Evolutionary conservation across 1,139 yeast genomes (phyloP).

Genomic region (Zygosaccharomyces sapae): DNA sequence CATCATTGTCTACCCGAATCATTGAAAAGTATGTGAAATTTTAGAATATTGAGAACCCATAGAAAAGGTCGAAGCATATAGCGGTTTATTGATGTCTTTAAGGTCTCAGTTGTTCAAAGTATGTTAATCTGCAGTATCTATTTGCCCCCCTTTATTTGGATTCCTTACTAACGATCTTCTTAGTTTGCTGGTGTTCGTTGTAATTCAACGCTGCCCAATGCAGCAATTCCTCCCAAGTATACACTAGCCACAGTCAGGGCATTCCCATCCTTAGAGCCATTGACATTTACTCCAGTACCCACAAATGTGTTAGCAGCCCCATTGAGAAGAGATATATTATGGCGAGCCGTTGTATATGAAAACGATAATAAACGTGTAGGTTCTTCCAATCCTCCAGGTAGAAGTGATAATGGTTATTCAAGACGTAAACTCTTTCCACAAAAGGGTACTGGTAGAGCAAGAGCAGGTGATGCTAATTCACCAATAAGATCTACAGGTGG

Average conservation of each 20-base stretch:
- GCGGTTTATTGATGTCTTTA: slow-evolving; percentile 9
- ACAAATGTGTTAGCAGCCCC: slow-evolving; percentile 64
- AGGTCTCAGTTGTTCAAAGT: slow-evolving; percentile 11
- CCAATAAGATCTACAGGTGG: slow-evolving; percentile 91
- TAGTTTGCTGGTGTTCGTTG: slow-evolving; percentile 3
- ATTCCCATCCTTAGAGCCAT: slow-evolving; percentile 89
- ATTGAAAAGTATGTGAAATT: slow-evolving; percentile 3
- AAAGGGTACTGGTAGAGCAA: slow-evolving; percentile 92
- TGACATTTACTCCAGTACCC: slow-evolving; percentile 69
- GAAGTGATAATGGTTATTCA: slow-evolving; percentile 83
- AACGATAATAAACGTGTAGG: slow-evolving; percentile 89
- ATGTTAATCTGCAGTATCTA: slow-evolving; percentile 4
- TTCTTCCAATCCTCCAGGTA: slow-evolving; percentile 77
- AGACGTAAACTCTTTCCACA: slow-evolving; percentile 80
- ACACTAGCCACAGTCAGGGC: slow-evolving; percentile 74
- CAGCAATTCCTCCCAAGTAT: slow-evolving; percentile 57
- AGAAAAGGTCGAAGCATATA: neutral
- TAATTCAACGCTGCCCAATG: slow-evolving; percentile 24
- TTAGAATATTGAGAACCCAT: neutral
- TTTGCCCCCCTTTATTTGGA: neutral
- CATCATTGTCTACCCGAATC: neutral
- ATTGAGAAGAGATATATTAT: slow-evolving; percentile 80
- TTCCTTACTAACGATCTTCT: slow-evolving; percentile 6
- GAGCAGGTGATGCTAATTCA: slow-evolving; percentile 94
- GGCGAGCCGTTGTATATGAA: slow-evolving; percentile 93